phyloP scores from a whole-genome alignment of 148 eudicot genomes.

The Chenopodium quinoa region DNA sequence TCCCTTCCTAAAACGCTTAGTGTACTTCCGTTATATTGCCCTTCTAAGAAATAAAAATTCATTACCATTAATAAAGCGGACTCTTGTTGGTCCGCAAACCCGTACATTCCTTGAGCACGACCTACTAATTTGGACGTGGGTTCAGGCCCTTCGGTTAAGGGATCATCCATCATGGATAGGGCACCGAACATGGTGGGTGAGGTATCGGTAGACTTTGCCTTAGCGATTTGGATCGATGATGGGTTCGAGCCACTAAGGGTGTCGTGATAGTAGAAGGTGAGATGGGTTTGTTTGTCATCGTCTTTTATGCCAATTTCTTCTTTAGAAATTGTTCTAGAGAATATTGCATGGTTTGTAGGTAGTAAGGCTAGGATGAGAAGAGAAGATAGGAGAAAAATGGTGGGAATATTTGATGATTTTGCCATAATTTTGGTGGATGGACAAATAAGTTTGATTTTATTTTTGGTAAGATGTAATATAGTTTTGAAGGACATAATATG shows the following conservation, averaged over 20 bases:
- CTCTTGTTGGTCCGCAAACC: conserved; percentile 34
- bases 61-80: conserved; percentile 36
- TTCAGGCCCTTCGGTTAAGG: conserved; percentile 39
- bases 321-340: conserved; percentile 10
- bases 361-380: conserved; percentile 5
- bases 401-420: background rate
- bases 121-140: conserved; percentile 40
- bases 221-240: conserved; percentile 22
- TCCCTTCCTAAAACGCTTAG: conserved; percentile 44
- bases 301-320: conserved; percentile 27
- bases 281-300: conserved; percentile 21
- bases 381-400: conserved; percentile 5
- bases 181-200: conserved; percentile 36
- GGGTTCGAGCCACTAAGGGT: conserved; percentile 31
- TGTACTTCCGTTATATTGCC: conserved; percentile 46
- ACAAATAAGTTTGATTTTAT: background rate
- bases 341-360: conserved; percentile 14
- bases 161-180: conserved; percentile 48
- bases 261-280: conserved; percentile 33
- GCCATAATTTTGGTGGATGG: conserved; percentile 13
- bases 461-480: conserved; percentile 6
- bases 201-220: conserved; percentile 19
- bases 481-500: background rate
- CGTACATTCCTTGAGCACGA: conserved; percentile 55
- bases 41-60: conserved; percentile 37